Conservation (phyloP, 805 yeast genomes). For the Wickerhamiella sorbophila region DNA sequence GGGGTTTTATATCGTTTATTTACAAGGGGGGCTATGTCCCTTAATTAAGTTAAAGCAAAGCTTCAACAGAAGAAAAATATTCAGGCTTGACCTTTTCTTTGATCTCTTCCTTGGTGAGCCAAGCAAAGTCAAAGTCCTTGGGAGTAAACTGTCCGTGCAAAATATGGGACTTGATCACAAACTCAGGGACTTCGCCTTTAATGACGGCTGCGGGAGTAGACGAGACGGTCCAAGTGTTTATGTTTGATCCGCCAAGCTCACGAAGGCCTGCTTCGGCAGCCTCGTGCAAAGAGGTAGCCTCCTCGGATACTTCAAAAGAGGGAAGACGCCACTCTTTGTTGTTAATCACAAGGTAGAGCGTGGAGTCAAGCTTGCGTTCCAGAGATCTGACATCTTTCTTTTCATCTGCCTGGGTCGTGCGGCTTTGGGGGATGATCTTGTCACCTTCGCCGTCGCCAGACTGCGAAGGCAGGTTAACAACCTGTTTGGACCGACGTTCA, state of each 20-base stretch:
- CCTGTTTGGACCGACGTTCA: conserved; percentile 75
- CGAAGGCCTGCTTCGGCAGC: conserved; percentile 66
- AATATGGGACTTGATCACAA: conserved; percentile 73
- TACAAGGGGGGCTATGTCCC: not conserved
- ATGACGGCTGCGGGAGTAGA: conserved; percentile 68
- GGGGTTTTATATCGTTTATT: not conserved
- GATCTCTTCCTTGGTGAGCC: conserved; percentile 79
- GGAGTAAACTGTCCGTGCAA: conserved; percentile 63
- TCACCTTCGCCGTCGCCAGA: conserved; percentile 34
- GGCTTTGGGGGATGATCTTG: conserved; percentile 53
- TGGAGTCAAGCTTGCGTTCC: conserved; percentile 66
- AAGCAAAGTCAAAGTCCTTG: conserved; percentile 42
- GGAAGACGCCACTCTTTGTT: conserved; percentile 61
- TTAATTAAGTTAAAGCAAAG: conserved; percentile 9
- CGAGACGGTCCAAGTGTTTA: conserved; percentile 87
- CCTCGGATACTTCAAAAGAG: conserved; percentile 35
- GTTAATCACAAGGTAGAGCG: conserved; percentile 56
- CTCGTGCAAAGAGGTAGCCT: conserved; percentile 40
- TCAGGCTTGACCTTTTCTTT: conserved; percentile 34
- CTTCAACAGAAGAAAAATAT: conserved; percentile 31
- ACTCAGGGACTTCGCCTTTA: conserved; percentile 38
- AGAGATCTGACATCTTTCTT: conserved; percentile 47
- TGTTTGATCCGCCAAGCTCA: conserved; percentile 52
- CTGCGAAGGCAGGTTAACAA: conserved; percentile 44
- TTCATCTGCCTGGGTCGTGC: conserved; percentile 66